Evolutionary conservation across 805 yeast species (phyloP).

Genomic region (Ogataea zsoltii): DNA sequence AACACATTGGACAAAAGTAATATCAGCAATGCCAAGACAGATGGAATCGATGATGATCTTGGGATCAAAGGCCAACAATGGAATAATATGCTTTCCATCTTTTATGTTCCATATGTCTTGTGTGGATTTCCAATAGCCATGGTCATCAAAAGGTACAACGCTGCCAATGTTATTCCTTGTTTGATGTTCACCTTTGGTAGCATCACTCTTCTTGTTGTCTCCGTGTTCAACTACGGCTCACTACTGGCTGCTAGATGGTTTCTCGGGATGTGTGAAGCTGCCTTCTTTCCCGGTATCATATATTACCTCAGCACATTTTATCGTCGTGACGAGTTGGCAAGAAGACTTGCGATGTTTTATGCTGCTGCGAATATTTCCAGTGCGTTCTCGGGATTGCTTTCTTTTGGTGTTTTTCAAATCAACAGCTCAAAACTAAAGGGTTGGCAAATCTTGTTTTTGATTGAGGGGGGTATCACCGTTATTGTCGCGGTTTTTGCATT

Average conservation of each 20-base stretch:
- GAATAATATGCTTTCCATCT: constrained; percentile 44
- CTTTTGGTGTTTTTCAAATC: constrained; percentile 40
- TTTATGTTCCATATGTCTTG: constrained; percentile 44
- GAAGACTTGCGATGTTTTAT: constrained; percentile 36
- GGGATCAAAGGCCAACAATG: constrained; percentile 42
- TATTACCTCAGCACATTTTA: constrained; percentile 37
- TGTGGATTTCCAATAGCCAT: constrained; percentile 45
- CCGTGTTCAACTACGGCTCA: constrained; percentile 40
- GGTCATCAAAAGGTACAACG: constrained; percentile 39
- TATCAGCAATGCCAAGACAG: constrained; percentile 48
- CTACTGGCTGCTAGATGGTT: constrained; percentile 35
- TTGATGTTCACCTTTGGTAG: constrained; percentile 45
- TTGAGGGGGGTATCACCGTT: constrained; percentile 45
- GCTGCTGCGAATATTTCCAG: constrained; percentile 33
- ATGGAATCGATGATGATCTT: constrained; percentile 42
- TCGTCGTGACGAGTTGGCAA: constrained; percentile 36
- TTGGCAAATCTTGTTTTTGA: constrained; percentile 48
- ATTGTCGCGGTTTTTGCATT: constrained; percentile 34
- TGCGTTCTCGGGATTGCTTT: constrained; percentile 39
- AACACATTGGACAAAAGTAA: constrained; percentile 51
- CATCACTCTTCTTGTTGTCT: constrained; percentile 37
- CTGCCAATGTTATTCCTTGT: constrained; percentile 43
- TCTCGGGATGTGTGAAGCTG: constrained; percentile 37
- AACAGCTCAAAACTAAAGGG: constrained; percentile 38
- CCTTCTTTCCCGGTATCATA: constrained; percentile 38